Base-by-base conservation (phyloP, 768 basidiomycete species). In the Boletus pseudopeckii region DNA sequence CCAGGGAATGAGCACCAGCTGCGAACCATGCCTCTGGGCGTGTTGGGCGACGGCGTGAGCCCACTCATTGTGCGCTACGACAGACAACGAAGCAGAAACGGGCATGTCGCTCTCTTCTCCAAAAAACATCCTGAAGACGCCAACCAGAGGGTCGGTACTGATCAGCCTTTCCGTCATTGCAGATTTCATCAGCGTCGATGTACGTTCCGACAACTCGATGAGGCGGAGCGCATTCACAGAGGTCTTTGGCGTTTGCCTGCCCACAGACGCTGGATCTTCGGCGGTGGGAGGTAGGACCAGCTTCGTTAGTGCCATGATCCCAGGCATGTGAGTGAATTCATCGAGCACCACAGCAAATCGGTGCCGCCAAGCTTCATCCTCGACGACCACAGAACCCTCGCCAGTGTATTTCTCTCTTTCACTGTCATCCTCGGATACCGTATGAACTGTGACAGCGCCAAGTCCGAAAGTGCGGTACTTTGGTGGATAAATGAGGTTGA, bases 1-100 rank as follows among this genome's bases (percentile, higher is more conserved):
- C 97, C 97, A 99, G 0, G 94, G 92, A 4, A 98, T 61, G 53
- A 98, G 74, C 38, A 96, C 75, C 72, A 97, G 76, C 52, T 98
- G 83, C 1, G 88, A 81, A 3, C 69, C 75, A 7, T 76, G 72
- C 33, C 81, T 78, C 17, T 71, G 62, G 0, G 80, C 86, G 56
- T 89, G 86, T 5, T 80, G 71, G 0, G 80, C 71, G 22, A 98
- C 84, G 5, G 80, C 79, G 0, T 77, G 68, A 0, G 92, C 71
- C 71, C 89, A 94, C 20, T 89, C 85, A 26, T 88, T 83, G 37
- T 82, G 73, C n/a, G 77, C 77, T 49, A 94, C 87, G 33, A 99
- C 84, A 0, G 86, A 81, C 38, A 97, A 78, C 20, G 83, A 79
- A 2, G 88, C 77, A 3, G 82, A 78, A 15, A 95, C 81, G 1